These are phyloP conservation scores for Fomitopsis pulvina DNA, from an alignment of 768 basidiomycete species.

Conservation along the genomic window DNA sequence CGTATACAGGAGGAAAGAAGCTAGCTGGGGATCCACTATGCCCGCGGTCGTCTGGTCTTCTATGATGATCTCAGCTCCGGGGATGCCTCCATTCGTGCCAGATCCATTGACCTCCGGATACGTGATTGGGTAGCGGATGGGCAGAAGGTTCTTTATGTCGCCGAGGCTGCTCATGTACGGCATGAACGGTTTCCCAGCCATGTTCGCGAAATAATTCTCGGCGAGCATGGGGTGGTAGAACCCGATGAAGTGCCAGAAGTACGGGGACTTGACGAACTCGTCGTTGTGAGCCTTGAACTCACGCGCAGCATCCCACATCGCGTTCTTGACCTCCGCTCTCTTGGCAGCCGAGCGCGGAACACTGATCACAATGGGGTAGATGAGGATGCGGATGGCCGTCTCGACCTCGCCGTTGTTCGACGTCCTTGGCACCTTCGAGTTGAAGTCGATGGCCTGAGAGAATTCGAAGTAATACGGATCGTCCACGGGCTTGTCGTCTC, in stretches of 20 bases:
- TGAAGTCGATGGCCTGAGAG: background rate
- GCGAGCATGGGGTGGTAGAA: background rate
- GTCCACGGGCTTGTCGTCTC: background rate
- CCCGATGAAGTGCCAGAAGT: constrained; percentile 1
- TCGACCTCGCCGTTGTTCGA: background rate
- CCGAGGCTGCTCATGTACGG: constrained; percentile 3
- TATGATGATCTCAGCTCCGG: background rate
- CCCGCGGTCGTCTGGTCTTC: background rate
- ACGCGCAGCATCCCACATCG: background rate
- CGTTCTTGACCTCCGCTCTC: background rate
- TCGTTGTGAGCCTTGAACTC: background rate
- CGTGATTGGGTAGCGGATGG: background rate
- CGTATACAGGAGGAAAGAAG: background rate
- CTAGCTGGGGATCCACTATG: background rate
- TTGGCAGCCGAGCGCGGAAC: background rate
- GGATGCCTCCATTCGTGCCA: background rate
- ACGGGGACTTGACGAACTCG: background rate
- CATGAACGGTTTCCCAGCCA: background rate
- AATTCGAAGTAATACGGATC: background rate
- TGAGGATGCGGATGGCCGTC: background rate
- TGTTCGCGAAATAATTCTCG: background rate
- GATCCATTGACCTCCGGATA: background rate
- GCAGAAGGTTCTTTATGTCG: background rate
- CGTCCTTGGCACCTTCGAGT: background rate
- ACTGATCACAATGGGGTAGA: background rate